A percentile compares a stretch with the other conserved stretches of the same genome.
phyloP scores from a whole-genome alignment of 2,329 filamentous ascomycete species.

The Ceratocystis destructans region DNA sequence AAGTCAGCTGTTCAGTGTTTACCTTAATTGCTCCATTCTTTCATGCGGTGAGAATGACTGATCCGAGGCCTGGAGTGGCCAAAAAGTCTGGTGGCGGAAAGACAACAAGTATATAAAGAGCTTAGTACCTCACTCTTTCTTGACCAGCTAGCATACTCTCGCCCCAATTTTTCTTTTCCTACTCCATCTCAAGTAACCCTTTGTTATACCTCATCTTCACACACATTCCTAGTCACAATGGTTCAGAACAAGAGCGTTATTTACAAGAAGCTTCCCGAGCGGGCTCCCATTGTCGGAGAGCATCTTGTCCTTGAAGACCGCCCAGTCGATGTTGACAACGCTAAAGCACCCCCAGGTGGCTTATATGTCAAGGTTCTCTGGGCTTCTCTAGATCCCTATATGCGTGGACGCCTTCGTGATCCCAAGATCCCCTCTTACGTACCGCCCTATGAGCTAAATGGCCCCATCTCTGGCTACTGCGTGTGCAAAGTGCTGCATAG shows the following conservation, averaged over 20 bases:
- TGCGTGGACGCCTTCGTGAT: slow-evolving; percentile 64
- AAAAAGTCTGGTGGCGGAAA: background rate
- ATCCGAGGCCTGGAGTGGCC: too few species aligned
- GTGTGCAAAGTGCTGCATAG: slow-evolving; percentile 61
- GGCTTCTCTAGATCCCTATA: slow-evolving; percentile 71
- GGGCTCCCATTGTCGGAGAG: slow-evolving; percentile 54
- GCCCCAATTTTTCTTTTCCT: background rate
- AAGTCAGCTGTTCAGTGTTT: background rate
- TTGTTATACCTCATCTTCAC: background rate
- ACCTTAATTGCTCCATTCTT: background rate
- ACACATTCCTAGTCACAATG: slow-evolving; percentile 23
- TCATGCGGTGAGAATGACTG: background rate
- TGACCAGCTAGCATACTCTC: background rate
- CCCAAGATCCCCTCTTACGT: slow-evolving; percentile 47
- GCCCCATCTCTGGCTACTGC: slow-evolving; percentile 49
- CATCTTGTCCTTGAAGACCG: slow-evolving; percentile 54
- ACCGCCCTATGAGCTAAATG: slow-evolving; percentile 39
- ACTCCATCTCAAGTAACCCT: background rate
- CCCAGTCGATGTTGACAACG: slow-evolving; percentile 48
- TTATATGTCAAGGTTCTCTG: slow-evolving; percentile 57
- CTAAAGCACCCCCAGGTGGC: slow-evolving; percentile 48
- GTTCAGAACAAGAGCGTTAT: slow-evolving; percentile 57
- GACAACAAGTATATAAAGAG: background rate
- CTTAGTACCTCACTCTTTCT: background rate
- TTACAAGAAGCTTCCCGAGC: slow-evolving; percentile 55